Base-by-base conservation (phyloP, 768 basidiomycete genomes). In the Candolleomyces eurysporus region DNA sequence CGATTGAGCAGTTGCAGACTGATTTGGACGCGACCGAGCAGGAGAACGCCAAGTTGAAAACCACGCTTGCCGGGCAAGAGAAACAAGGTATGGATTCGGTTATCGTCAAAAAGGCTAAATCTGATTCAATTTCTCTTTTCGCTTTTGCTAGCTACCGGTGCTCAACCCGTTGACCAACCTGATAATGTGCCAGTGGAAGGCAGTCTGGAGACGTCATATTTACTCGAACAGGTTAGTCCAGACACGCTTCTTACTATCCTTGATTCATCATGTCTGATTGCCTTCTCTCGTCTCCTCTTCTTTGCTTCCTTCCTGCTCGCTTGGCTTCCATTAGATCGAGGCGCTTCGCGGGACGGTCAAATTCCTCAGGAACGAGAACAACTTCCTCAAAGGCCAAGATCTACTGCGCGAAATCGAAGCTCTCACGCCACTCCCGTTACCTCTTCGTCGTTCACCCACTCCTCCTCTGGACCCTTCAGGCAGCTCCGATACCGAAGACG, bases 331-430 rank as follows among this genome's bases (percentile, higher is more conserved):
- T 13, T 61, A 94, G 90, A 88, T 98, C 69, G 92, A 96, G 50
- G 91, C 90, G 14, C 83, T 98, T n/a, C 90, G 93, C 45, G 88
- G 90, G 5, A 92, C 96, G 0, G 86, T 98, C 31, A 87, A 93
- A 19, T 98, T 91, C 85, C 80, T 99, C n/a, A 87, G 96, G 22
- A 87, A 83, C 40, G 96, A 98, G 74, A 98, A 98, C 71, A 84
- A 92, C 2, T 94, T 92, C 70, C 87, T 98, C 75, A 95, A 91
- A 70, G 93, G 94, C 2, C 92, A 94, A 72, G 94, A 96, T 67
- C 83, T 98, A 0, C 85, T 98, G 61, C 82, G 83, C 56, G 91
- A 94, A 66, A 87, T 98, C 59, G 85, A 90, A 64, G 69, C 85
- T 6, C 79, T 98, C 0, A 91, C 90, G 17, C 78, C 78, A 0